A percentile compares a stretch with the other conserved stretches of the same genome.
These are phyloP conservation scores for Myriangium duriaei DNA, from an alignment of 2,329 filamentous ascomycete genomes.

Conservation along the genomic window DNA sequence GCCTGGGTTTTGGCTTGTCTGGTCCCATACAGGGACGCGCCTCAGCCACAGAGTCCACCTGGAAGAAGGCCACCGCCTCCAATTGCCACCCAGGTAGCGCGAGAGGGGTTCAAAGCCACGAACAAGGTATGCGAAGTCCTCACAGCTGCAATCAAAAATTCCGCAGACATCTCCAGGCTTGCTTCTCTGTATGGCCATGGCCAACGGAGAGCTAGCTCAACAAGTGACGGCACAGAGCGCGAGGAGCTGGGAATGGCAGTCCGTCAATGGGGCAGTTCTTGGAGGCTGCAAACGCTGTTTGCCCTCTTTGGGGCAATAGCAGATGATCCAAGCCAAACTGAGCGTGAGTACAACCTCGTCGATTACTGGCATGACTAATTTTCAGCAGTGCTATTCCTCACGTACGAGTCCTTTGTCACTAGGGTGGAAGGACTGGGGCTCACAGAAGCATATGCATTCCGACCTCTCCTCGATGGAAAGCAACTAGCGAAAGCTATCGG, in stretches of 20 bases:
- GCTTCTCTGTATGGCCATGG: constrained; percentile 42
- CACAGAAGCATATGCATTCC: constrained; percentile 36
- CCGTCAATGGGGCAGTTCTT: constrained; percentile 57
- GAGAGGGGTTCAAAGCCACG: constrained; percentile 67
- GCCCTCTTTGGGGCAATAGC: constrained; percentile 52
- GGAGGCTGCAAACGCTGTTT: constrained; percentile 59
- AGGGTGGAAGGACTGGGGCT: constrained; percentile 40
- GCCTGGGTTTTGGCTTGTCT: constrained; percentile 68
- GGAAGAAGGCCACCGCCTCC: constrained; percentile 44
- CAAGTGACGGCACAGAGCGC: constrained; percentile 34
- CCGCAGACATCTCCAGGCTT: constrained; percentile 47
- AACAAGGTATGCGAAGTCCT: constrained; percentile 64
- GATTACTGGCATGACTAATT: constrained; percentile 1
- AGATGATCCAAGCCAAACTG: constrained; percentile 25
- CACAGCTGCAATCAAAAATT: constrained; percentile 50
- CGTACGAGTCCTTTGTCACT: constrained; percentile 42
- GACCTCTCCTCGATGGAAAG: constrained; percentile 56
- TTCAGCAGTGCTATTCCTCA: constrained; percentile 31
- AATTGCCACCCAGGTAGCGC: constrained; percentile 49
- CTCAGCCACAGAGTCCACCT: constrained; percentile 25
- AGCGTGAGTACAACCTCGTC: constrained; percentile 26
- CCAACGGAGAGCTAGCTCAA: constrained; percentile 32
- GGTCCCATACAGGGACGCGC: constrained; percentile 55
- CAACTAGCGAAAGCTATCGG: constrained; percentile 55
- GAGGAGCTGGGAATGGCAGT: constrained; percentile 64